phyloP scores from a whole-genome alignment of 495 filamentous ascomycete species.

The Massariosphaeria phaeospora region DNA sequence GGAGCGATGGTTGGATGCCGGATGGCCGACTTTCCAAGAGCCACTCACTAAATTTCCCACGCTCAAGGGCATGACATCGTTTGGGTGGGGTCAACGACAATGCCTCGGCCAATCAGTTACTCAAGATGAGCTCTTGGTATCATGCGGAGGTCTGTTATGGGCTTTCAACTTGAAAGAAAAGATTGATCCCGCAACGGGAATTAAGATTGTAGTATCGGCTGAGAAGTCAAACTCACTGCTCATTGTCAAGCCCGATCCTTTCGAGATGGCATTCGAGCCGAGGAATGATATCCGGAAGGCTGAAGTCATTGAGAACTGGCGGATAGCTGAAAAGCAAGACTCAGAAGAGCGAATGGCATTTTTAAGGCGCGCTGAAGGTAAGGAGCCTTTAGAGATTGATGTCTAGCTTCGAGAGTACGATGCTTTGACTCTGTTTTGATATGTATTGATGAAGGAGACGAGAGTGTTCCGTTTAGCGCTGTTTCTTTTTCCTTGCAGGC shows the following conservation, averaged over 20 bases:
- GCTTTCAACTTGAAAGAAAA: slow-evolving; percentile 39
- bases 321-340: slow-evolving; percentile 27
- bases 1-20: slow-evolving; percentile 39
- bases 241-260: slow-evolving; percentile 41
- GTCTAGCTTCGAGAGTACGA: too few species aligned
- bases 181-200: slow-evolving; percentile 38
- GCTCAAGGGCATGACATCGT: slow-evolving; percentile 33
- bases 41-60: slow-evolving; percentile 35
- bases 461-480: too few species aligned
- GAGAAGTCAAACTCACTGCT: slow-evolving; percentile 37
- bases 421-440: too few species aligned
- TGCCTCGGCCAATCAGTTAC: slow-evolving; percentile 37
- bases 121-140: slow-evolving; percentile 38
- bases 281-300: slow-evolving; percentile 24
- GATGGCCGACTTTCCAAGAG: slow-evolving; percentile 35
- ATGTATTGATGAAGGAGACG: too few species aligned
- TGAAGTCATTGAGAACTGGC: slow-evolving; percentile 33
- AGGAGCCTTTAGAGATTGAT: background rate
- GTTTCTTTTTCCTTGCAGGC: too few species aligned
- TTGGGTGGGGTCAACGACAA: slow-evolving; percentile 39
- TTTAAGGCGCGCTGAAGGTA: slow-evolving; percentile 14
- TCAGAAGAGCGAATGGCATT: slow-evolving; percentile 25
- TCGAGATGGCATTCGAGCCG: slow-evolving; percentile 38
- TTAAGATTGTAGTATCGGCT: slow-evolving; percentile 43
- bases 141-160: slow-evolving; percentile 36